These are phyloP conservation scores for Filobasidium wieringae DNA, from an alignment of 768 basidiomycete genomes.

Conservation along the genomic window DNA sequence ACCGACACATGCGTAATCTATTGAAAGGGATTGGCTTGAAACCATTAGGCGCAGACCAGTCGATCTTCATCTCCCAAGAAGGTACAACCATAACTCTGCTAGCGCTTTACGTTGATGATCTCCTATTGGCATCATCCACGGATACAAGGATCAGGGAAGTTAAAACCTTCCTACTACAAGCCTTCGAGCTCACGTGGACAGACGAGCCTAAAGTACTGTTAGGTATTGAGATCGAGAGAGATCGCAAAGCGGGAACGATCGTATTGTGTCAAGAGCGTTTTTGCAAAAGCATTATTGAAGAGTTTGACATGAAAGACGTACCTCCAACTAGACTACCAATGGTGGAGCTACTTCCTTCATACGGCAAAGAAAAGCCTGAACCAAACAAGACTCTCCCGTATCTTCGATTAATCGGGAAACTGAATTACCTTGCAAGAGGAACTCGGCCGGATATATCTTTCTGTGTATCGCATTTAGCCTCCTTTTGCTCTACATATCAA, in stretches of 20 bases:
- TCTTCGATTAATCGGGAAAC: neutral
- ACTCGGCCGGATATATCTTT: neutral
- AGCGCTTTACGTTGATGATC: neutral
- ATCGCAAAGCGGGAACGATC: neutral
- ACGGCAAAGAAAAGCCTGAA: neutral
- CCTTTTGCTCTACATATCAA: neutral
- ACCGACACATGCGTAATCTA: slow-evolving; percentile 14
- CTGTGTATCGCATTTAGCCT: neutral
- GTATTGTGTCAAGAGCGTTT: neutral
- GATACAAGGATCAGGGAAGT: neutral
- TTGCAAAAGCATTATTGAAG: neutral
- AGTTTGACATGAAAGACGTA: neutral
- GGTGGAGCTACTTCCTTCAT: neutral
- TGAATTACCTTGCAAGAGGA: neutral
- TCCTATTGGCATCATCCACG: neutral
- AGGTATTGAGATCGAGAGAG: neutral
- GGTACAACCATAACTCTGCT: too few relatives aligned
- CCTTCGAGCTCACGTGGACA: neutral
- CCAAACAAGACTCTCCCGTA: neutral
- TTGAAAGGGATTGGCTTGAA: neutral
- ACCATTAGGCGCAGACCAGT: neutral
- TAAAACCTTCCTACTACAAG: neutral
- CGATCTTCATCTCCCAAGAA: too few relatives aligned
- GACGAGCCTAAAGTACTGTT: neutral
- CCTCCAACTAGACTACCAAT: neutral